Percentiles rank a stretch among this genome's conserved stretches.
phyloP scores from a whole-genome alignment of 495 filamentous ascomycete genomes.

The Entonaema liquescens region DNA sequence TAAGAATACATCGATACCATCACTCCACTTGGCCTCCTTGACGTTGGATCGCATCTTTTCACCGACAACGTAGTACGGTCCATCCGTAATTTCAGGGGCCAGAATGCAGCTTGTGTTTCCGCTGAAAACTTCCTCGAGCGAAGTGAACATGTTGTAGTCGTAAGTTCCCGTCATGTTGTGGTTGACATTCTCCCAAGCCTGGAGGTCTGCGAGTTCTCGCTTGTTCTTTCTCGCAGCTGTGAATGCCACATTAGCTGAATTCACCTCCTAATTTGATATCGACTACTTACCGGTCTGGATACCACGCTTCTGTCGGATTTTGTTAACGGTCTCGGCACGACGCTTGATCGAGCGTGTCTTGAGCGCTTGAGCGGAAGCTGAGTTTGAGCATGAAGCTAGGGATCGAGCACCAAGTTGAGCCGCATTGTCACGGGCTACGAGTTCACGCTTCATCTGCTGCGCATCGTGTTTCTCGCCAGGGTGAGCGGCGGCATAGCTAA shows the following conservation, averaged over 20 bases:
- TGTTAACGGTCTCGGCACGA: conserved; percentile 49
- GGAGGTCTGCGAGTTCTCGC: conserved; percentile 53
- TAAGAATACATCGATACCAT: conserved; percentile 56
- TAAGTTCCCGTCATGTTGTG: conserved; percentile 57
- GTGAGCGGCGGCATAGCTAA: conserved; percentile 38
- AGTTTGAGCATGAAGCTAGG: conserved; percentile 48
- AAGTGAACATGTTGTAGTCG: conserved; percentile 50
- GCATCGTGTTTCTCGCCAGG: conserved; percentile 50
- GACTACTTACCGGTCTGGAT: conserved; percentile 54
- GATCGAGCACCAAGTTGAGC: conserved; percentile 49
- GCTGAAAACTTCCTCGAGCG: conserved; percentile 58
- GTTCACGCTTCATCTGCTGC: conserved; percentile 45
- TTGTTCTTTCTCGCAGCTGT: conserved; percentile 43
- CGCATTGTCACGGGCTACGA: conserved; percentile 47
- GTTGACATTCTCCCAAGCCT: conserved; percentile 48
- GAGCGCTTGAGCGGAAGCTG: conserved; percentile 43
- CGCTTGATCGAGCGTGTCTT: conserved; percentile 48
- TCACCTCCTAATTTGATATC: background rate
- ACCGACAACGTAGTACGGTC: conserved; percentile 64
- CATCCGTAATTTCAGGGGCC: conserved; percentile 61
- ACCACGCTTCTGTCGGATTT: conserved; percentile 59
- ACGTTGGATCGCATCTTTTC: conserved; percentile 58
- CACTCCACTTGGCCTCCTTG: conserved; percentile 52
- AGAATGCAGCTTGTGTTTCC: conserved; percentile 58
- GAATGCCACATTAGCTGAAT: background rate